Base-by-base conservation (phyloP, 208 protist genomes). In the Trypanosoma rangeli region DNA sequence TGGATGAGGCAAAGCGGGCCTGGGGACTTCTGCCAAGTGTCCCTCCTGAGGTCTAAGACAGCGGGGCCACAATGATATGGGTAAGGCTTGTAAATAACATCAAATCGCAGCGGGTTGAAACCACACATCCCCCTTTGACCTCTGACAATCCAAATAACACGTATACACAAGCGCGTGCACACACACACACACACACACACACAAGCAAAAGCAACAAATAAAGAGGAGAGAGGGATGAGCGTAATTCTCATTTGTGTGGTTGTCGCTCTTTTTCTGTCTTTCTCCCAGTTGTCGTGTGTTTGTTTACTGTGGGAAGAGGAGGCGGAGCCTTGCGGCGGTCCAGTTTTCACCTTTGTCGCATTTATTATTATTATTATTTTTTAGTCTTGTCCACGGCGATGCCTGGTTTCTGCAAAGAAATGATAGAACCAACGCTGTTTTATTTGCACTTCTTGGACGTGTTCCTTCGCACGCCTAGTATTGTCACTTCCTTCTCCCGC, bases 1-100 rank as follows among this genome's bases (percentile, higher is more conserved):
- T 95, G 78, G 26, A 57, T 37, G 55, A 85, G 60, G 90, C 90
- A 12, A 95, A 95, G 67, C 53, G 56, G 59, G 83, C 79, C 29
- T 95, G 90, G 87, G 87, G 86, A 8, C 70, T 93, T 10, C 16
- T 91, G 35, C 76, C 77, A 5, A 54, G 42, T 50, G 70, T 77
- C 22, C 37, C 73, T 46, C 24, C 48, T 18, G 57, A 71, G 37
- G 15, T 4, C 26, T 37, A 62, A 37, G 39, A 24, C 52, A 48
- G 63, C 22, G 24, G 5, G 28, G 28, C 10, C 5, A 44, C 33
- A 33, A 29, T 50, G 58, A n/a, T 1, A 4, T 4, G 4, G 3
- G 35, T 8, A 13, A 46, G 15, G 20, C 16, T 53, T 4, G 16
- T 24, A 46, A 46, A 5, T 46, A 16, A 5, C 15, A 46, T 1